Conservation (phyloP, 2,329 filamentous ascomycete species). For the Neonectria punicea region DNA sequence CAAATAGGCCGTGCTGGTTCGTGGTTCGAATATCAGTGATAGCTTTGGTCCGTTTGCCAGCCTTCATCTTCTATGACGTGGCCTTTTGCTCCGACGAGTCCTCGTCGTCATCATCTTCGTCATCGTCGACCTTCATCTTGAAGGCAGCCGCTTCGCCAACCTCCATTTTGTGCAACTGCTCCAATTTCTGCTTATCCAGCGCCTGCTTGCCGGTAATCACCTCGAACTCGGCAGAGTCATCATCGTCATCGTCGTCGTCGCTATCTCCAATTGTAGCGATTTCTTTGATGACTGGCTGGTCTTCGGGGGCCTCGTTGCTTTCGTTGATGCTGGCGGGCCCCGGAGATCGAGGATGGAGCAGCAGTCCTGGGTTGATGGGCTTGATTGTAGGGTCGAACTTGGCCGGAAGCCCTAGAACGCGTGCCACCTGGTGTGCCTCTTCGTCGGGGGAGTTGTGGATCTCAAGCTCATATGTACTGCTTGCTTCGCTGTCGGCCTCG, state of each 20-base stretch:
- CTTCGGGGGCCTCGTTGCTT: constrained; percentile 30
- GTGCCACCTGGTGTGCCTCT: constrained; percentile 72
- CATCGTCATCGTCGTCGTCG: constrained; percentile 52
- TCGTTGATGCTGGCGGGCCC: constrained; percentile 29
- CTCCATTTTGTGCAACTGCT: constrained; percentile 69
- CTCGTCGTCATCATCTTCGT: constrained; percentile 53
- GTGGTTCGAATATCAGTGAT: background rate
- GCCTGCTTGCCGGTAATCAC: constrained; percentile 56
- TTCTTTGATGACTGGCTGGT: constrained; percentile 37
- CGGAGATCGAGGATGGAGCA: constrained; percentile 25
- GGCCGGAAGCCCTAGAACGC: constrained; percentile 70
- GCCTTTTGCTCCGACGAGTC: constrained; percentile 39
- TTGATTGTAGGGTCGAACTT: constrained; percentile 73
- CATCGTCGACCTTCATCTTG: constrained; percentile 51
- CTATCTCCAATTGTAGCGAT: constrained; percentile 52
- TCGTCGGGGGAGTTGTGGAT: constrained; percentile 66
- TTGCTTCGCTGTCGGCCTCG: constrained; percentile 66
- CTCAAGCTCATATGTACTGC: constrained; percentile 65
- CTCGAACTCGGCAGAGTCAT: constrained; percentile 57
- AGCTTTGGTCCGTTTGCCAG: constrained; percentile 8
- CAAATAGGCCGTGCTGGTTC: background rate
- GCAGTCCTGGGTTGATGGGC: constrained; percentile 54
- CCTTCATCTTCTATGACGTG: constrained; percentile 47
- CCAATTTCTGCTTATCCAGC: constrained; percentile 57
- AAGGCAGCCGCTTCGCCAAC: constrained; percentile 67